phyloP scores from a whole-genome alignment of 75 land plant genomes.

The Picea sitchensis region DNA sequence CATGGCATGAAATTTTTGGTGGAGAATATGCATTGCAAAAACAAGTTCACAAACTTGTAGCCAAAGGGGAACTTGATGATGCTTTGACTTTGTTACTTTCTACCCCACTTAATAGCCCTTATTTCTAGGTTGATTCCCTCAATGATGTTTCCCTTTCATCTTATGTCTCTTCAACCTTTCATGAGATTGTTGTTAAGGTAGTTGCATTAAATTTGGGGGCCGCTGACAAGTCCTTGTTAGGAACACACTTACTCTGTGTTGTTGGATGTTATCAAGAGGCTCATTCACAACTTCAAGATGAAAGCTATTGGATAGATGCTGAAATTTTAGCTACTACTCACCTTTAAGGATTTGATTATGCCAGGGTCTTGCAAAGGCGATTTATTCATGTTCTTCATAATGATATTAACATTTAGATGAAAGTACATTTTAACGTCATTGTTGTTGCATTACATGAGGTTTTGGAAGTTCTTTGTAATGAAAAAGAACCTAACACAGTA shows the following conservation, averaged over 20 bases:
- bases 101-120: no score
- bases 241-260: no score
- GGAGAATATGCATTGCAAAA: conserved; percentile 87
- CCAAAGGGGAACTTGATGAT: no score
- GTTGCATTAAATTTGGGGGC: no score
- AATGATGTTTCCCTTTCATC: no score
- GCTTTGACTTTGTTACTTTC: no score
- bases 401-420: conserved; percentile 94
- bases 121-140: no score
- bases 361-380: conserved; percentile 97
- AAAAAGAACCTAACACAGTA: conserved; percentile 79
- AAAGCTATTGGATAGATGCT: conserved; percentile 97
- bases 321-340: conserved; percentile 95
- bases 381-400: conserved; percentile 74
- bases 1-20: conserved; percentile 89
- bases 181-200: no score
- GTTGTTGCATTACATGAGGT: conserved; percentile 88
- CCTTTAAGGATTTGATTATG: conserved; percentile 84
- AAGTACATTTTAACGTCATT: conserved; percentile 69
- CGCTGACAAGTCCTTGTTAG: no score
- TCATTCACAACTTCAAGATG: conserved; percentile 99
- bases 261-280: conserved; percentile 92
- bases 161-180: no score
- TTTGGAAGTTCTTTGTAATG: conserved; percentile 76
- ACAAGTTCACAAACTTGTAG: conserved; percentile 46